phyloP scores from a whole-genome alignment of 768 basidiomycete genomes.

The Lactarius trivialis region DNA sequence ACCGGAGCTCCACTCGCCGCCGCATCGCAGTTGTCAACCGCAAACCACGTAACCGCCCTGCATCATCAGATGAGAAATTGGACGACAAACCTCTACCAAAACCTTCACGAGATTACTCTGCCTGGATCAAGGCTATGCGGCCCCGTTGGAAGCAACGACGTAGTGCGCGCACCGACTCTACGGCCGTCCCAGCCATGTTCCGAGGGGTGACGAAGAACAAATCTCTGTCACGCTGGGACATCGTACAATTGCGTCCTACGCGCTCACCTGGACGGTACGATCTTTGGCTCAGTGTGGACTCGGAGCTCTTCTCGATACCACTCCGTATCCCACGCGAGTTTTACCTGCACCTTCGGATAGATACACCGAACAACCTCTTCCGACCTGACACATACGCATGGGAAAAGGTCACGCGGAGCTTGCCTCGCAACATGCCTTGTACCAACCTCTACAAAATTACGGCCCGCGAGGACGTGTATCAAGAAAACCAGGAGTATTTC shows the following conservation, averaged over 20 bases:
- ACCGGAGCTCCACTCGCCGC: conserved; percentile 27
- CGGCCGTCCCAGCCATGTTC: conserved; percentile 69
- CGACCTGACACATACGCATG: conserved; percentile 58
- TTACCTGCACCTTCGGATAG: conserved; percentile 81
- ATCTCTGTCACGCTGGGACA: conserved; percentile 76
- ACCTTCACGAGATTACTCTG: conserved; percentile 57
- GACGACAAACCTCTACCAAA: conserved; percentile 47
- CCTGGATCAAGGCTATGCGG: conserved; percentile 72
- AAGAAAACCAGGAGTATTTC: conserved; percentile 84
- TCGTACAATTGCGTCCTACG: conserved; percentile 82
- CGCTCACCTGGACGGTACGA: conserved; percentile 74
- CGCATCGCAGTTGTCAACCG: conserved; percentile 51
- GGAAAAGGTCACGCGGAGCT: conserved; percentile 65
- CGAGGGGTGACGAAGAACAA: conserved; percentile 50
- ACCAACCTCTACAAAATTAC: conserved; percentile 76
- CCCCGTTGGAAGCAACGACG: conserved; percentile 66
- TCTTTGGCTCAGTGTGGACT: conserved; percentile 82
- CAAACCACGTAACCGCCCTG: conserved; percentile 36
- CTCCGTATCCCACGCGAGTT: conserved; percentile 88
- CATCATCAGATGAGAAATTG: conserved; percentile 38
- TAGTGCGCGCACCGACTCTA: conserved; percentile 37
- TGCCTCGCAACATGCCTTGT: conserved; percentile 75
- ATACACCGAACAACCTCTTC: conserved; percentile 61
- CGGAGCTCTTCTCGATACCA: conserved; percentile 69
- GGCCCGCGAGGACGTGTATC: conserved; percentile 78